Percentiles rank a stretch among this genome's conserved stretches.
phyloP scores from a whole-genome alignment of 2,329 filamentous ascomycete species.

The Monilinia fructigena region DNA sequence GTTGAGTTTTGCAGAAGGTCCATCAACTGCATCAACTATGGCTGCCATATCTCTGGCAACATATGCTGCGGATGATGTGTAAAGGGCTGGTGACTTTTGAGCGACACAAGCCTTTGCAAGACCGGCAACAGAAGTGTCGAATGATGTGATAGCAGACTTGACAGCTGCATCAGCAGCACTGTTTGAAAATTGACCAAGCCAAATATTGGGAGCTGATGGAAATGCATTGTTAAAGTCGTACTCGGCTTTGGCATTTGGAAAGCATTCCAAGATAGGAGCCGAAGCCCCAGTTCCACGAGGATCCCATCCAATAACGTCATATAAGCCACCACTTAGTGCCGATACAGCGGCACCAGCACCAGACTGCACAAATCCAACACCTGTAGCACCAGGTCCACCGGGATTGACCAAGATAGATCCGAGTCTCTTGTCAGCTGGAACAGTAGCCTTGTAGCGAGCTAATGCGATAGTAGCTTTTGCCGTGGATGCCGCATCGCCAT shows the following conservation, averaged over 20 bases:
- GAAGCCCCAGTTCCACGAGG: conserved; percentile 26
- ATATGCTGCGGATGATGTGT: conserved; percentile 28
- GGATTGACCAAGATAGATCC: conserved; percentile 5
- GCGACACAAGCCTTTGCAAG: conserved; percentile 26
- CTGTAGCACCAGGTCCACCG: conserved; percentile 31
- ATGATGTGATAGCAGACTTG: conserved; percentile 14
- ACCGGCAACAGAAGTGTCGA: conserved; percentile 22
- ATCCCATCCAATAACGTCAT: conserved; percentile 30
- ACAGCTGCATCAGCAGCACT: conserved; percentile 15
- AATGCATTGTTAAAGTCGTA: conserved; percentile 24
- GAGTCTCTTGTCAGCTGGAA: neutral
- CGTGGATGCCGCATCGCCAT: neutral
- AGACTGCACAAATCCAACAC: conserved; percentile 19
- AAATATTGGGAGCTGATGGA: conserved; percentile 27
- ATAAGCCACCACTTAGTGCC: conserved; percentile 25
- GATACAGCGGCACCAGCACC: conserved; percentile 29
- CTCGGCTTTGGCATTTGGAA: conserved; percentile 24
- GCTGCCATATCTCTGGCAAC: conserved; percentile 29
- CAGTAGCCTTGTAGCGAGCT: conserved; percentile 7
- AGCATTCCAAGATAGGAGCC: conserved; percentile 26
- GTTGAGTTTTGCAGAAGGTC: conserved; percentile 39
- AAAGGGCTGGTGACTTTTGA: conserved; percentile 26
- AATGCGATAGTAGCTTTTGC: conserved; percentile 1
- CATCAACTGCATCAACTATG: conserved; percentile 24
- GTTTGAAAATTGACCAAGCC: conserved; percentile 25